Conservation (phyloP, 345 rosid genomes). For the Pelargonium nanum region DNA sequence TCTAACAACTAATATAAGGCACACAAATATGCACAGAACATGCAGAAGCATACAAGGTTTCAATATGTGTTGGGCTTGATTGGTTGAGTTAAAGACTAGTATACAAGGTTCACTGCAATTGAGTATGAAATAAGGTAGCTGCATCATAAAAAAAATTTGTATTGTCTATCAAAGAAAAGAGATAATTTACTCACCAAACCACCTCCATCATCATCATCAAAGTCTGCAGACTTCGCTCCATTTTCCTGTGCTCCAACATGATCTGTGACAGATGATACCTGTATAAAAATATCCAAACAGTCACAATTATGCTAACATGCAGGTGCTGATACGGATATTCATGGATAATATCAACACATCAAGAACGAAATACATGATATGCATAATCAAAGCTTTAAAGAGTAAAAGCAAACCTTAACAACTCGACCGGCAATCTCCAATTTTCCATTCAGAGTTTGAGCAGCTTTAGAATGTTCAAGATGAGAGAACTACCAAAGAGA, state of each 20-base stretch:
- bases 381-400: not conserved
- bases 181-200: conserved; percentile 58
- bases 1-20: too few species aligned
- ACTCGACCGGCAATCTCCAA: conserved; percentile 85
- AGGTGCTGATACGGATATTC: not conserved
- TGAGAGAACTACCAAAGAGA: conserved; percentile 57
- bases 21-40: too few species aligned
- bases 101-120: too few species aligned
- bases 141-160: too few species aligned
- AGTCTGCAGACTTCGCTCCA: conserved; percentile 70
- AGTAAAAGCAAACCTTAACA: conserved; percentile 48
- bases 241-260: conserved; percentile 67
- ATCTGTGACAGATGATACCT: conserved; percentile 92
- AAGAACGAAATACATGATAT: not conserved
- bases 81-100: too few species aligned
- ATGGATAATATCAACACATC: not conserved
- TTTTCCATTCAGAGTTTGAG: conserved; percentile 81
- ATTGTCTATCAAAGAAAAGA: not conserved
- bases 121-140: not conserved
- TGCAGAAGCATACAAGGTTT: too few species aligned
- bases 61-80: too few species aligned
- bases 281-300: conserved; percentile 6
- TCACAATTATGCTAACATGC: conserved; percentile 1
- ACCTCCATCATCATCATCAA: conserved; percentile 96
- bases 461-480: conserved; percentile 82